phyloP scores from a whole-genome alignment of 441 rosid species.

The Flueggea neowawraea region DNA sequence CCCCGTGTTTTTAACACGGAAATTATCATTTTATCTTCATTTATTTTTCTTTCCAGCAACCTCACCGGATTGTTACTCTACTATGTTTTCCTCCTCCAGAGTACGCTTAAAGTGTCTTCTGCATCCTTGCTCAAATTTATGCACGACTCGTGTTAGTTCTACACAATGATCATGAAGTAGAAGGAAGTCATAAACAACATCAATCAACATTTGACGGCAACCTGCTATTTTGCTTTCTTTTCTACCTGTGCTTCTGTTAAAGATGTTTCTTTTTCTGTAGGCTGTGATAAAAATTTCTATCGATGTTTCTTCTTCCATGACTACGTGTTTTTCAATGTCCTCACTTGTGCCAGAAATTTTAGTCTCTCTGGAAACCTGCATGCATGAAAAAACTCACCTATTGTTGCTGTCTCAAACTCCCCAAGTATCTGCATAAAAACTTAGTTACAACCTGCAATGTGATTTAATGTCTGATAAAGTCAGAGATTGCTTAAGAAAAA shows the following conservation, averaged over 20 bases:
- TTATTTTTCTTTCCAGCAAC: slow-evolving; percentile 8
- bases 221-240: slow-evolving; percentile 11
- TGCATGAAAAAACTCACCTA: background rate
- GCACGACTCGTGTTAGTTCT: slow-evolving; percentile 2
- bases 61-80: slow-evolving; percentile 4
- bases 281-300: slow-evolving; percentile 10
- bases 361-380: slow-evolving; percentile 8
- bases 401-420: too few species aligned
- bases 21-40: slow-evolving; percentile 13
- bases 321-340: slow-evolving; percentile 1
- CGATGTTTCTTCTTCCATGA: slow-evolving; percentile 1
- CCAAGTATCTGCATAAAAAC: too few species aligned
- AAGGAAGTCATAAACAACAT: slow-evolving; percentile 1
- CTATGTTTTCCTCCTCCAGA: slow-evolving; percentile 3
- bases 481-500: too few species aligned
- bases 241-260: slow-evolving; percentile 6
- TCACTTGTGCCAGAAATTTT: slow-evolving; percentile 1
- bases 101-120: slow-evolving; percentile 10
- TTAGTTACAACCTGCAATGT: too few species aligned
- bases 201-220: background rate
- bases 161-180: slow-evolving; percentile 1
- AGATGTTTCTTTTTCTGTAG: background rate
- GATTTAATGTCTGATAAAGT: too few species aligned
- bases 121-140: slow-evolving; percentile 2
- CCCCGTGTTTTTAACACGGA: slow-evolving; percentile 7